Base-by-base conservation (phyloP, 352 stramenopile genomes). In the Globisporangium iwayamae region DNA sequence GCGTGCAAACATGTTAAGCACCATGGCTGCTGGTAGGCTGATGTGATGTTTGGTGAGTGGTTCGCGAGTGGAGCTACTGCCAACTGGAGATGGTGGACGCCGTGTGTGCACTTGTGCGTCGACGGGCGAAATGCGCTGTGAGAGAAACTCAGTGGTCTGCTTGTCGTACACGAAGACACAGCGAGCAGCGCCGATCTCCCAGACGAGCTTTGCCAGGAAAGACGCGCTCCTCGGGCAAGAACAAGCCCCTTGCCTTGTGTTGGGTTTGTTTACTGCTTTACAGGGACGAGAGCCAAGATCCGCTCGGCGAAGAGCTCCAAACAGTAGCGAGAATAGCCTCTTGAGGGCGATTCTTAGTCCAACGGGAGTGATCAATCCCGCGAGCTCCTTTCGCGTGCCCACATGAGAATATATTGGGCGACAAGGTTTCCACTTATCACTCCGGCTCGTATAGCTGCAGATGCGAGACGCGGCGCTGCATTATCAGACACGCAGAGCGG, bases 1-100 rank as follows among this genome's bases (percentile, higher is more conserved):
- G 50, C 85, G 85, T 22, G 73, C 65, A 70, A 94, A 96, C 55
- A 93, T 78, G 65, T 87, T 89, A 67, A 91, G 65, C 65, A 94
- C 82, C 84, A 93, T 93, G 52, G 20, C 71, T 58, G 28, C 20
- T 58, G 7, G 3, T 18, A 16, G 18, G 16, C 9, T 16, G 36
- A 36, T 9, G 32, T 8, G 34, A 14, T 45, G 38, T 14, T 14
- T 45, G 38, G 25, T 36, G 32, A 8, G 32, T 36, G 32, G 32
- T 4, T 36, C 32, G 7, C 32, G 7, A n/a, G 39, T 5, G 39
- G 10, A 43, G 48, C 25, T 22, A 6, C 13, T 36, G 48, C 2
- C 22, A 28, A 18, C 46, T 45, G 52, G 8, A 4, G n/a, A 18
- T 45, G 46, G 46, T 30, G 46, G 46, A 25, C 18, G 46, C n/a